A percentile compares a stretch with the other conserved stretches of the same genome.
These are phyloP conservation scores for Bombardia bombarda DNA, from an alignment of 495 filamentous ascomycete species.

Conservation along the genomic window DNA sequence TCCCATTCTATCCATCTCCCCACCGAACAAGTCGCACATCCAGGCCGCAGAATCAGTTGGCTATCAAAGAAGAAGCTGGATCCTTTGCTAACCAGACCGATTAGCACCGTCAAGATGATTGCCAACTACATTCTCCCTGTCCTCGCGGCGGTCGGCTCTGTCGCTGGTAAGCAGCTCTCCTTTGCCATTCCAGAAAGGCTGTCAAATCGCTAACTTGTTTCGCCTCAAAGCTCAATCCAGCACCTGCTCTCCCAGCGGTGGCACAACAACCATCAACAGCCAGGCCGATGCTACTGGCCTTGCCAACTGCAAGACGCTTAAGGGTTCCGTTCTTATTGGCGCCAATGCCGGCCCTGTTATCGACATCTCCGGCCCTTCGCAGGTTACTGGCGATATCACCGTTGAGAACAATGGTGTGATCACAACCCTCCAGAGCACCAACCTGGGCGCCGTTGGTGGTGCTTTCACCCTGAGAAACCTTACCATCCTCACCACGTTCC, in stretches of 20 bases:
- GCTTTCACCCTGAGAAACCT: conserved; percentile 57
- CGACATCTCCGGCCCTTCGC: conserved; percentile 45
- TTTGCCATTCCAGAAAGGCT: not conserved
- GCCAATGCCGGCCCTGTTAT: conserved; percentile 42
- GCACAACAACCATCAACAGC: conserved; percentile 51
- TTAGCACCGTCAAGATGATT: conserved; percentile 55
- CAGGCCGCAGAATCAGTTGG: too few species aligned
- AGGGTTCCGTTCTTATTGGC: conserved; percentile 63
- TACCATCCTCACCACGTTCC: conserved; percentile 56
- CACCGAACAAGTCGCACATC: not conserved
- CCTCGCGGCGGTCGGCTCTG: conserved; percentile 58
- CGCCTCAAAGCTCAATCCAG: conserved; percentile 38
- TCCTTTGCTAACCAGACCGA: too few species aligned
- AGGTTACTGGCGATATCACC: conserved; percentile 63
- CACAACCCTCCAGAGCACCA: conserved; percentile 40
- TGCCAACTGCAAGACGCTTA: conserved; percentile 55
- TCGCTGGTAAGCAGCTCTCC: conserved; percentile 50
- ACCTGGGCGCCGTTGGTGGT: conserved; percentile 44
- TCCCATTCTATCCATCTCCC: conserved; percentile 6
- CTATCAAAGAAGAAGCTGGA: too few species aligned
- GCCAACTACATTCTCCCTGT: conserved; percentile 67
- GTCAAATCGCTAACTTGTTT: conserved; percentile 8
- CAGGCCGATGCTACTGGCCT: conserved; percentile 65
- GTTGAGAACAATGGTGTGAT: conserved; percentile 45
- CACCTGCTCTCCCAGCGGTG: conserved; percentile 32